A percentile compares a stretch with the other conserved stretches of the same genome.
Evolutionary conservation across 441 rosid genomes (phyloP).

Genomic region (Macaranga tanarius): DNA sequence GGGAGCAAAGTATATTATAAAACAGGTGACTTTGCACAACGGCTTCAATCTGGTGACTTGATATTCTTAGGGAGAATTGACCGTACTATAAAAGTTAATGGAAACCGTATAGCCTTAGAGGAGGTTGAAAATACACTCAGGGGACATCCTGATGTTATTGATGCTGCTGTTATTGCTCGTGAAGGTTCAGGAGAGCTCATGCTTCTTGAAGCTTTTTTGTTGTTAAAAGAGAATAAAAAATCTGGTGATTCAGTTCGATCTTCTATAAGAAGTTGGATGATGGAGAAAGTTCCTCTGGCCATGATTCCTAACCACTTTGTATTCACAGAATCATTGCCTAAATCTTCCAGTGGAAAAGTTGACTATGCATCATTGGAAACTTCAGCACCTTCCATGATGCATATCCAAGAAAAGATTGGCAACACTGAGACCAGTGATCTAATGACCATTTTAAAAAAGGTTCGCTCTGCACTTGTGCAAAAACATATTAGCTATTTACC

Average conservation of each 20-base stretch:
- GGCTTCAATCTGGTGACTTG: constrained; percentile 70
- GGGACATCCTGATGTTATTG: constrained; percentile 53
- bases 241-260: constrained; percentile 36
- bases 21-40: constrained; percentile 86
- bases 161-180: constrained; percentile 62
- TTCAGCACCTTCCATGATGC: constrained; percentile 27
- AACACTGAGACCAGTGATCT: constrained; percentile 27
- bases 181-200: constrained; percentile 42
- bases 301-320: constrained; percentile 69
- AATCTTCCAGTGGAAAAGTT: constrained; percentile 81
- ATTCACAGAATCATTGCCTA: constrained; percentile 56
- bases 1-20: constrained; percentile 53
- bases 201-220: constrained; percentile 57
- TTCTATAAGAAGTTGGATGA: constrained; percentile 59
- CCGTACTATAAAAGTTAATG: constrained; percentile 70
- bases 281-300: constrained; percentile 54
- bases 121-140: constrained; percentile 71
- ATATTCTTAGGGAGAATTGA: constrained; percentile 80
- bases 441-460: constrained; percentile 70
- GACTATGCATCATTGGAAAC: constrained; percentile 59
- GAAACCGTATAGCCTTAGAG: constrained; percentile 73
- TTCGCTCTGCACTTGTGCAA: constrained; percentile 25
- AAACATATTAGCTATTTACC: not conserved
- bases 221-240: constrained; percentile 41
- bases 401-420: constrained; percentile 34